These are phyloP conservation scores for Tolypocladium ophioglossoides DNA, from an alignment of 2,329 filamentous ascomycete species.

Conservation along the genomic window DNA sequence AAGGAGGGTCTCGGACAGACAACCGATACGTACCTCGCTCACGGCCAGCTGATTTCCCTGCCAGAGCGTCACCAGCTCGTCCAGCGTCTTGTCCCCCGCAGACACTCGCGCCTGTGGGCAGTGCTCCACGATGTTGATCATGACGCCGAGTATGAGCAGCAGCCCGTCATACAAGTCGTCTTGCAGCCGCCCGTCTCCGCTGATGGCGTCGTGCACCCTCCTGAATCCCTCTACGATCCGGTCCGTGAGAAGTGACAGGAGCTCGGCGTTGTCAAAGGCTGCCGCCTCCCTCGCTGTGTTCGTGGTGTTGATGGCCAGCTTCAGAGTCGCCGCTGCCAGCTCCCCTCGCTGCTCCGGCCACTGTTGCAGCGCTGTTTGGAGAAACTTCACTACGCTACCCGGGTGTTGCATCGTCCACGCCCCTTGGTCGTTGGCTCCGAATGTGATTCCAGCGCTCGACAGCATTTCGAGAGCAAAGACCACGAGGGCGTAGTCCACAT, in stretches of 20 bases:
- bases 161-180: conserved; percentile 54
- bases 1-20: no score
- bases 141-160: conserved; percentile 66
- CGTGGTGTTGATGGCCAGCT: conserved; percentile 74
- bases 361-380: conserved; percentile 15
- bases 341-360: conserved; percentile 18
- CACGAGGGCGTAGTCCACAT: conserved; percentile 32
- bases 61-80: conserved; percentile 54
- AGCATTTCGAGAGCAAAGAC: conserved; percentile 26
- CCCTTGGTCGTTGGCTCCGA: conserved; percentile 10
- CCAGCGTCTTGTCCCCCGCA: conserved; percentile 32
- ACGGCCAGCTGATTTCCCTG: conserved; percentile 54
- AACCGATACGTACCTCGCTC: conserved; percentile 48
- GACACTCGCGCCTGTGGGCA: conserved; percentile 48
- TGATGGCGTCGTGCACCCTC: conserved; percentile 35
- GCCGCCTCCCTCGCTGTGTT: conserved; percentile 70
- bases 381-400: conserved; percentile 17
- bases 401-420: conserved; percentile 15
- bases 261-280: conserved; percentile 51
- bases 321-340: conserved; percentile 19
- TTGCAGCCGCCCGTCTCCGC: conserved; percentile 36
- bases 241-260: conserved; percentile 37
- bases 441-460: conserved; percentile 14
- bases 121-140: conserved; percentile 83
- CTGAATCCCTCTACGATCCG: conserved; percentile 42